Base-by-base conservation (phyloP, 228 moss, liverwort and hornwort genomes). In the Sphagnum fallax region DNA sequence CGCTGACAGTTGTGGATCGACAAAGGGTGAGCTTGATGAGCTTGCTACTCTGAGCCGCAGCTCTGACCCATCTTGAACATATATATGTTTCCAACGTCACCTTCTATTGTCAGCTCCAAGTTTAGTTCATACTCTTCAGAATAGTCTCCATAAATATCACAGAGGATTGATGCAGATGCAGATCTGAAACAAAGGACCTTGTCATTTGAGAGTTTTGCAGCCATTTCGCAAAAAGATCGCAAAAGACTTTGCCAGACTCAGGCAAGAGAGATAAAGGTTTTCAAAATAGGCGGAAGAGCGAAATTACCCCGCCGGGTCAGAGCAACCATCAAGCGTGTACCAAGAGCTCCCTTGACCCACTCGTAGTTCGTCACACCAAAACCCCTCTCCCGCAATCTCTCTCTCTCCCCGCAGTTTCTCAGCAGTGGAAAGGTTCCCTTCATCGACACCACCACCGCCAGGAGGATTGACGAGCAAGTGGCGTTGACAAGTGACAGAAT, bases 1-100 rank as follows among this genome's bases (percentile, higher is more conserved):
- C 13, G 98, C 94, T 12, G 98, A 90, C 72, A 98, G 79, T 75
- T 98, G 98, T 49, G 98, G 98, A 84, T 98, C 98, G n/a, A 98
- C 81, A 72, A 98, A 82, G 61, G 98, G 92, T 63, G 92, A 88
- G 80, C 90, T 79, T 11, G 92, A 87, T 15, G 94, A 87, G 78
- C 94, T 92, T 16, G 90, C 86, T 49, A 94, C 89, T 62, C 92
- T 90, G 52, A 94, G 77, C 69, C 92, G 94, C 63, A 98, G 86
- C 67, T 98, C 98, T 64, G 89, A 75, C 65, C 92, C 98, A 80
- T 98, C 98, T 86, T 98, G 98, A 13, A 98, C 89, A 86, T 89
- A 98, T 67, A 98, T 89, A 93, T 98, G 87, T 70, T 66, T 64
- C 60, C 49, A 67, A 12, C 8, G 4, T 12, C 1, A 55, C 2